Evolutionary conservation across 1,284 basidiomycete genomes (phyloP), one percentile per base, ranked within the genome.

Genomic region (Rhizoctonia solani): DNA sequence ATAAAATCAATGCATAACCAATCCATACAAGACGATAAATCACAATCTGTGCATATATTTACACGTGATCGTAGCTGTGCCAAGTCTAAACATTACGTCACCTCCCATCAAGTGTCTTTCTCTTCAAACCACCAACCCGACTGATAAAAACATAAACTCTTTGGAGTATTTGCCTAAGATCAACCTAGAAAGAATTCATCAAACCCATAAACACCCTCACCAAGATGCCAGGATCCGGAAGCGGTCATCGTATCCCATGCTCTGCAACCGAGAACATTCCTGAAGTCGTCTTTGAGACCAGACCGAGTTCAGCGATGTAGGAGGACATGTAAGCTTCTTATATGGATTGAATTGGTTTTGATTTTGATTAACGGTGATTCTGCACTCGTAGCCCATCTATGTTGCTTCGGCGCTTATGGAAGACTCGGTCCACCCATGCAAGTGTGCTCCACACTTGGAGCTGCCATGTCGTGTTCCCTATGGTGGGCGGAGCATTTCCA

Each of bases 341-440:
- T 21, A 16, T 9, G 21, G 19, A 19, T 11, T 46, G 19, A 6
- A 46, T 8, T 8, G 16, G 37, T 39, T 8, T 39, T 39, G 9
- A 39, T n/a, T n/a, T n/a, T n/a, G n/a, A n/a, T n/a, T n/a, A 47
- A 13, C 21, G 44, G 19, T 52, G 8, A 4, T 13, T 27, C 27
- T 30, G 49, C 23, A 52, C 49, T 47, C 44, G 21, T 47, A 68
- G 58, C 86, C 87, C 8, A 74, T 91, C 69, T 92, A 81, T 77
- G 71, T 92, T 37, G 90, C 89, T 25, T 89, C 87, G 11, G 89
- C 88, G 16, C 77, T 90, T 52, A 80, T 89, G 72, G 78, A 80
- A 50, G 79, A 79, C 71, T 83, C 85, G 0, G 87, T 91, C 1
- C 89, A 92, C 70, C 89, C 89, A 6, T 91, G 90, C 82, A 92